These are phyloP conservation scores for Teratosphaeria viscida DNA, from an alignment of 2,329 filamentous ascomycete genomes.

Conservation along the genomic window DNA sequence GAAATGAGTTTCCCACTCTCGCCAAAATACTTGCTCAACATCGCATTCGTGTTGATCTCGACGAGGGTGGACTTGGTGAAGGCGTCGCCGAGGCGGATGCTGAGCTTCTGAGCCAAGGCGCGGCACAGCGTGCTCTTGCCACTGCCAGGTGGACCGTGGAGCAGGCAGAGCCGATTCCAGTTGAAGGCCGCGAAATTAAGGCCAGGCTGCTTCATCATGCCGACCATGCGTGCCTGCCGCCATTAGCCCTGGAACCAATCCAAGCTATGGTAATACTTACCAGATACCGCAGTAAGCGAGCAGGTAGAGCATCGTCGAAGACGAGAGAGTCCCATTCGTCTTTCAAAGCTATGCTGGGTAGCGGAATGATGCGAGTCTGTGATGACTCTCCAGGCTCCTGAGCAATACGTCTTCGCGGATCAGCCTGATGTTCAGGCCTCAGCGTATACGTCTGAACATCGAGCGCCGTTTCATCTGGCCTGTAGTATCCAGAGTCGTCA, in stretches of 20 bases:
- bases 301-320: conserved; percentile 33
- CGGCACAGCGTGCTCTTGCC: conserved; percentile 37
- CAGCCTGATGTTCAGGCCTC: conserved; percentile 16
- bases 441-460: conserved; percentile 36
- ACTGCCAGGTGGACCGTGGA: conserved; percentile 35
- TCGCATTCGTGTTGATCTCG: conserved; percentile 35
- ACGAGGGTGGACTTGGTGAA: conserved; percentile 30
- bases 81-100: conserved; percentile 32
- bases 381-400: conserved; percentile 18
- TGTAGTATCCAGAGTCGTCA: conserved; percentile 13
- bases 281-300: conserved; percentile 30
- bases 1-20: conserved; percentile 36
- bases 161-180: conserved; percentile 36
- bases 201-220: conserved; percentile 24
- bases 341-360: conserved; percentile 32
- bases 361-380: conserved; percentile 21
- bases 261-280: background rate
- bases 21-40: conserved; percentile 40
- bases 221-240: conserved; percentile 24
- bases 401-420: conserved; percentile 13
- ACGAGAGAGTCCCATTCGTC: conserved; percentile 38
- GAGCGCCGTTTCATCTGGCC: conserved; percentile 26
- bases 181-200: conserved; percentile 30
- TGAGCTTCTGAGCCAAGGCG: conserved; percentile 41
- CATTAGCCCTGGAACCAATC: background rate